Conservation (phyloP, 1,284 basidiomycete genomes). For the Macrocystidia cucumis region DNA sequence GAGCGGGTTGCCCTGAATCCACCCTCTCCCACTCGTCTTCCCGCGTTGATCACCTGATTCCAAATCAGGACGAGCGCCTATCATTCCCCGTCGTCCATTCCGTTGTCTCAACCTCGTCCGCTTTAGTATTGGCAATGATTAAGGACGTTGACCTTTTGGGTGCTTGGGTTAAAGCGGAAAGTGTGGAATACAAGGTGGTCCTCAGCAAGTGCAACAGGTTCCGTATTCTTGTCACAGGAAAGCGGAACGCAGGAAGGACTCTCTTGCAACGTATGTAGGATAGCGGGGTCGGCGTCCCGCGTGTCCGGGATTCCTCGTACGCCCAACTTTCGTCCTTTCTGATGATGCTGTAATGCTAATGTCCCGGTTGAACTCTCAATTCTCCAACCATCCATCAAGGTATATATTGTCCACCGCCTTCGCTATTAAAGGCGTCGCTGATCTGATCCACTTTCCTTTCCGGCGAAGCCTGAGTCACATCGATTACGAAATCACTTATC, state of each 20-base stretch:
- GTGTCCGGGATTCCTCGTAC: slow-evolving; percentile 1
- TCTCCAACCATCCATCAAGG: background rate
- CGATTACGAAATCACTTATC: slow-evolving; percentile 11
- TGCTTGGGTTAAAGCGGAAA: no score
- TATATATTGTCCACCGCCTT: background rate
- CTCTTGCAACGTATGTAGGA: slow-evolving; percentile 2
- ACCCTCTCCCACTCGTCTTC: no score
- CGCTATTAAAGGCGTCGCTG: background rate
- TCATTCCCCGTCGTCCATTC: no score
- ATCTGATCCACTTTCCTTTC: no score
- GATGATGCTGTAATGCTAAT: background rate
- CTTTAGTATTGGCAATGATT: no score
- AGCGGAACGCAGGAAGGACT: slow-evolving; percentile 6
- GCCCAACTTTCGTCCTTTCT: background rate
- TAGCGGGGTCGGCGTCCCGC: background rate
- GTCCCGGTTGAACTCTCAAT: background rate
- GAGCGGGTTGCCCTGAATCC: no score
- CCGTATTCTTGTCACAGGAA: slow-evolving; percentile 4
- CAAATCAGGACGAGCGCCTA: no score
- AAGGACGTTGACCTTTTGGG: no score
- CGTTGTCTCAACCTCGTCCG: no score
- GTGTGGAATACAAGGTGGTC: no score
- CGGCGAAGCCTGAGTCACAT: slow-evolving; percentile 14
- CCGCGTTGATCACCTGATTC: no score
- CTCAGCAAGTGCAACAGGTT: slow-evolving; percentile 4